Base-by-base conservation (phyloP, 345 rosid species). In the Melastoma malabathricum region DNA sequence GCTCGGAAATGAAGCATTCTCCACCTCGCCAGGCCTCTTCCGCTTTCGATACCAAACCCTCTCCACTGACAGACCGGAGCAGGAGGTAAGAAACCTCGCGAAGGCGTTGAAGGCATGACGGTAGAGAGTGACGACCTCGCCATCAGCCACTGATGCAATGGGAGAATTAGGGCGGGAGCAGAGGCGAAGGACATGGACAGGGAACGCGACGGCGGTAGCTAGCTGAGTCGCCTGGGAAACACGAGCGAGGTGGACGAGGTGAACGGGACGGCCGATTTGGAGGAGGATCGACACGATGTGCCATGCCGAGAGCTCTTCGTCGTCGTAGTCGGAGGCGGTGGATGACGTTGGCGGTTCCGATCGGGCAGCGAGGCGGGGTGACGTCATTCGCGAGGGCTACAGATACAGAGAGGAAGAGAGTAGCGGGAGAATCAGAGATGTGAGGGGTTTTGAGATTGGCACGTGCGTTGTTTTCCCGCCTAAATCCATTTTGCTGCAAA, bases 121-220 rank as follows among this genome's bases (percentile, higher is more conserved):
- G 43, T 80, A 83, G 43, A 62, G 51, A 15, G 75, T 68, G 56
- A 83, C 77, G 13, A 25, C 41, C 29, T 14, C 43, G 13, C 52
- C 47, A 52, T 18, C 43, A 10, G 67, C 57, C 19, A 77, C 62
- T 3, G n/a, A n/a, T n/a, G 67, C 20, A 60, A 80, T 62, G 12
- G 84, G 84, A 0, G 92, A 77, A 61, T 62, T 23, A 43, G 78
- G 79, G 55, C 71, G 29, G 14, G 44, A 55, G 68, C 82, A 73
- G 55, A 80, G 78, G 44, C 20, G 64, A 15, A 34, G 52, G 65
- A 83, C 45, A 43, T 65, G 57, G 19, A 64, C 60, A 1, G 81
- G 69, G 15, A 72, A 56, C 3, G 75, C 67, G 10, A 44, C 63
- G 63, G 80, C 73, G 45, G 67, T 34, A 34, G 41, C 41, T 10